Conservation (phyloP, 208 protist genomes). For the Balamuthia mandrillaris region DNA sequence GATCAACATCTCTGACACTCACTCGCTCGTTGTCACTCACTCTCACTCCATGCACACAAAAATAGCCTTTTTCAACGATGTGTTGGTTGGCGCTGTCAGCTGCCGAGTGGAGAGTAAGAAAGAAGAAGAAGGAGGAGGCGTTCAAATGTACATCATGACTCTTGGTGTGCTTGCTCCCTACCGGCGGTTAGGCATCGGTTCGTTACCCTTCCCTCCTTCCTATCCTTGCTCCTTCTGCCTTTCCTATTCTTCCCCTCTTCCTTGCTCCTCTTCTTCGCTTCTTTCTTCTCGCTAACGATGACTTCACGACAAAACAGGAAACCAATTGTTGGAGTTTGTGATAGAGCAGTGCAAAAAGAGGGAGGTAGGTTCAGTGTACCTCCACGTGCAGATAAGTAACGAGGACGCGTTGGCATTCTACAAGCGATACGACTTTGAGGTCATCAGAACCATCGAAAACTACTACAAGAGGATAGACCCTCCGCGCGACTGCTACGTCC, state of each 20-base stretch:
- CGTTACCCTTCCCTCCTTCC: neutral
- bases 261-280: neutral
- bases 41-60: neutral
- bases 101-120: slow-evolving; percentile 77
- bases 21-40: neutral
- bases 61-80: slow-evolving; percentile 75
- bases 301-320: neutral
- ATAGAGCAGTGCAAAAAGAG: slow-evolving; percentile 2
- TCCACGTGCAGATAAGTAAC: slow-evolving; percentile 48
- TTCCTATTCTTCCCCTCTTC: neutral
- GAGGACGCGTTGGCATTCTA: slow-evolving; percentile 46
- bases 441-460: neutral
- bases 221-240: neutral
- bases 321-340: slow-evolving; percentile 27
- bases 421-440: slow-evolving; percentile 51
- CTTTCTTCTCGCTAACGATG: neutral
- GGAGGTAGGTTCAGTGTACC: slow-evolving; percentile 27
- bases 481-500: slow-evolving; percentile 29
- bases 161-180: slow-evolving; percentile 85
- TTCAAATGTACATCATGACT: slow-evolving; percentile 88
- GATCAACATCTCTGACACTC: too few species aligned
- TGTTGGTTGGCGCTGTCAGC: slow-evolving; percentile 84
- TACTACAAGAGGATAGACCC: slow-evolving; percentile 54
- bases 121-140: slow-evolving; percentile 55
- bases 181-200: slow-evolving; percentile 79